These are phyloP conservation scores for Termitomyces sp. DNA, from an alignment of 768 basidiomycete species.

Conservation along the genomic window DNA sequence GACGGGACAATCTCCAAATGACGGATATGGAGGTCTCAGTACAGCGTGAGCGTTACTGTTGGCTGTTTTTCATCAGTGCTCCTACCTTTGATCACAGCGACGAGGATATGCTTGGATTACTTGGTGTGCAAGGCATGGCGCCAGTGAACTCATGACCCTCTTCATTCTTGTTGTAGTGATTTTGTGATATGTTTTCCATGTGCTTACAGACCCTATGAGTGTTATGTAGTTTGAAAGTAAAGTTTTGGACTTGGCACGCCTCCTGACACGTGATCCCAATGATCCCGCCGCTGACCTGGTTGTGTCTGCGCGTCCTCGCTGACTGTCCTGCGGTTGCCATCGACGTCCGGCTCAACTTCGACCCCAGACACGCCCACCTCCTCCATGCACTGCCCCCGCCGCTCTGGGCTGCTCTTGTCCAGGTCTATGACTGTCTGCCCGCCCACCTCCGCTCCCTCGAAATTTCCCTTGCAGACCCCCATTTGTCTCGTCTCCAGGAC, in stretches of 20 bases:
- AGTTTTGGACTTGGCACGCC: not conserved
- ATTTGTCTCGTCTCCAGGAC: conserved; percentile 50
- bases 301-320: conserved; percentile 43
- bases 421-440: conserved; percentile 54
- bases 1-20: conserved; percentile 55
- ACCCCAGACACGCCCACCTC: conserved; percentile 21
- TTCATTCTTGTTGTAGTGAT: not conserved
- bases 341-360: conserved; percentile 13
- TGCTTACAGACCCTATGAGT: not conserved
- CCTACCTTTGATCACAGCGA: conserved; percentile 16
- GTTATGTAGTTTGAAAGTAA: not conserved
- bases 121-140: conserved; percentile 29
- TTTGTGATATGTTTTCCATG: conserved; percentile 11
- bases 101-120: conserved; percentile 22
- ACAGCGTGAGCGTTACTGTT: conserved; percentile 25
- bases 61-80: not conserved
- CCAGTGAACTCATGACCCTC: conserved; percentile 12
- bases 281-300: conserved; percentile 43
- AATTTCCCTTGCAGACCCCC: conserved; percentile 48
- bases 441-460: conserved; percentile 28
- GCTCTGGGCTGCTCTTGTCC: conserved; percentile 57
- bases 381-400: conserved; percentile 45
- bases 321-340: conserved; percentile 40
- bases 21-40: conserved; percentile 50
- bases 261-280: not conserved